Conservation (phyloP, 164 flowering plant species). For the Echeveria elegans region DNA sequence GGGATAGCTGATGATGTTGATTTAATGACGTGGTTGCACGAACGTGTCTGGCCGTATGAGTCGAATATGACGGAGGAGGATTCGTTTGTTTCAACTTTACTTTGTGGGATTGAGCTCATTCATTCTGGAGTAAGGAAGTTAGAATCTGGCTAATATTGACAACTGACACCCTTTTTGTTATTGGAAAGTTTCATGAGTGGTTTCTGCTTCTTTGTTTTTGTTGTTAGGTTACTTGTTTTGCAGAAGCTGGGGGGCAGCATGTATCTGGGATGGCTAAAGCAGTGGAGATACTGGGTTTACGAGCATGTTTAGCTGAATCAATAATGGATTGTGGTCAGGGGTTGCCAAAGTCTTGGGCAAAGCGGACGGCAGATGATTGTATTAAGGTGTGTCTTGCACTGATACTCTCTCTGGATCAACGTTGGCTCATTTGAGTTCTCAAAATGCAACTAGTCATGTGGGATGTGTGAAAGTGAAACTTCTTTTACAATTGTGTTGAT, state of each 20-base stretch:
- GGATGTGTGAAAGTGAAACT: too few relatives aligned
- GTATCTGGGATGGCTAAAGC: constrained; percentile 87
- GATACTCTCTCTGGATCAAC: neutral
- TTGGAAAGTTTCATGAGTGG: neutral
- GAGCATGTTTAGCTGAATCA: constrained; percentile 72
- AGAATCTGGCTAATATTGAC: neutral
- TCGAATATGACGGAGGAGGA: constrained; percentile 78
- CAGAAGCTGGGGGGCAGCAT: constrained; percentile 96
- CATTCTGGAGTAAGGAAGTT: constrained; percentile 60
- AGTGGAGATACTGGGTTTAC: constrained; percentile 64
- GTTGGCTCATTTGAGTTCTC: too few relatives aligned
- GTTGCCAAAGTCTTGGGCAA: constrained; percentile 58
- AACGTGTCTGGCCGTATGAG: constrained; percentile 92
- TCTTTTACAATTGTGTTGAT: too few relatives aligned
- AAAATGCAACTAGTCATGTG: too few relatives aligned
- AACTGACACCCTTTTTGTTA: neutral
- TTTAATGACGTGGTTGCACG: constrained; percentile 77
- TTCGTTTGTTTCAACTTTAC: constrained; percentile 72
- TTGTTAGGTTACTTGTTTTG: constrained; percentile 83
- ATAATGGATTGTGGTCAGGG: constrained; percentile 83
- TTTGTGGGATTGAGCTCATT: constrained; percentile 87
- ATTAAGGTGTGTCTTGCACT: constrained; percentile 47
- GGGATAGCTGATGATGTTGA: constrained; percentile 95
- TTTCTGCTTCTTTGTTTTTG: neutral
- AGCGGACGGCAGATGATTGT: constrained; percentile 54